phyloP scores from a whole-genome alignment of 805 yeast genomes.

The Wickerhamomyces bovis region DNA sequence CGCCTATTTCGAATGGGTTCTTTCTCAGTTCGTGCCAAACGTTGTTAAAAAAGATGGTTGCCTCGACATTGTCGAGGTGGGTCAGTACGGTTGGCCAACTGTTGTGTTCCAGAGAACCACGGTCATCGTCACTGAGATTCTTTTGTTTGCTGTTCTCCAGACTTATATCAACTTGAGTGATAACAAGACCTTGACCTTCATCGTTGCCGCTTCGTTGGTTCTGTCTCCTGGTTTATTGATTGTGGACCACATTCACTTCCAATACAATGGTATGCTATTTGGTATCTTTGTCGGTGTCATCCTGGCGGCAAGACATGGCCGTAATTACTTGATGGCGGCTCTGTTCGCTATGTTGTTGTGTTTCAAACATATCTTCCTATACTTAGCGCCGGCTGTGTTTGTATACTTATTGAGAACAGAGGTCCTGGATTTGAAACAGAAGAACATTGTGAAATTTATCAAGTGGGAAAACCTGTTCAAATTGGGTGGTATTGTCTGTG shows the following conservation, averaged over 20 bases:
- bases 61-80: conserved; percentile 57
- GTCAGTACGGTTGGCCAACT: conserved; percentile 72
- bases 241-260: conserved; percentile 95
- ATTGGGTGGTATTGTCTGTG: conserved; percentile 56
- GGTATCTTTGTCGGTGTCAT: conserved; percentile 75
- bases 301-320: conserved; percentile 57
- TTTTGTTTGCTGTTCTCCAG: conserved; percentile 65
- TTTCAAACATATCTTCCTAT: conserved; percentile 90
- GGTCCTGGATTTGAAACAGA: conserved; percentile 40
- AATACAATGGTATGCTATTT: conserved; percentile 90
- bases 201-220: conserved; percentile 74
- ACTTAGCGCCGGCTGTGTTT: conserved; percentile 91
- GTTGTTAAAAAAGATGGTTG: conserved; percentile 69
- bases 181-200: conserved; percentile 45
- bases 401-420: conserved; percentile 70
- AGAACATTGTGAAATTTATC: conserved; percentile 29
- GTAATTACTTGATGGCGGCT: conserved; percentile 54
- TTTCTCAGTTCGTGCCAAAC: conserved; percentile 66
- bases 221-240: conserved; percentile 87
- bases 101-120: conserved; percentile 75
- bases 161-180: conserved; percentile 53
- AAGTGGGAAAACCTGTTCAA: conserved; percentile 55
- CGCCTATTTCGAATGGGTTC: conserved; percentile 86
- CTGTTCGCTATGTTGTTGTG: conserved; percentile 76
- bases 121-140: conserved; percentile 71